Evolutionary conservation across 805 yeast species (phyloP), one percentile per base, ranked within the genome.

Genomic region (Candida maltosa): DNA sequence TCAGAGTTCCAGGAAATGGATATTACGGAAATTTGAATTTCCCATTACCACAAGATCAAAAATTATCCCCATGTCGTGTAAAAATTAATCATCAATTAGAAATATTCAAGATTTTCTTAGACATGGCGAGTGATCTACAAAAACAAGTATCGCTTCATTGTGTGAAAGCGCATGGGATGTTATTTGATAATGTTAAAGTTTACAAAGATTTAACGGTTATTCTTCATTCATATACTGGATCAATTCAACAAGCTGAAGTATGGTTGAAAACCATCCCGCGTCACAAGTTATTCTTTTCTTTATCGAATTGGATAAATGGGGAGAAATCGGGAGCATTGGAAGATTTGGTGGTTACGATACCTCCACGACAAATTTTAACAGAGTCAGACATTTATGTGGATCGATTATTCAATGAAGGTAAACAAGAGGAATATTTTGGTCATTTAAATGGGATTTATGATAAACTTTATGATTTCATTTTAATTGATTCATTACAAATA

Each of bases 221-320:
- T 25, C 65, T 93, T 16, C 97, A 91, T 52, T 87, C 96, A 0
- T 93, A 79, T 55, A 77, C 87, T 6, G 97, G 97, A 1, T 81
- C 95, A 2, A 42, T 68, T 0, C 96, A 87, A 28, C 87, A 80
- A 39, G 74, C 82, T 11, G 52, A 62, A 35, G 35, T 64, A 28
- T 75, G 82, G 69, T 49, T 73, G 31, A 60, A 59, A 41, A 22
- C 23, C 20, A 24, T n/a, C 21, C 44, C 59, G 38, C 44, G 42
- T 41, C 42, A 26, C 6, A 15, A 21, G 5, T 56, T 78, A 3
- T 72, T 45, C 41, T 75, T 80, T 35, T 78, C 85, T 11, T 60
- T 77, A n/a, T 75, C 83, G 7, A 49, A 65, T 27, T 62, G 69
- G 43, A 69, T 80, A 31, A 74, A 76, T 34, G 65, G 70, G 0